These are phyloP conservation scores for Erysimum pusillum DNA, from an alignment of 441 rosid species.

Conservation along the genomic window DNA sequence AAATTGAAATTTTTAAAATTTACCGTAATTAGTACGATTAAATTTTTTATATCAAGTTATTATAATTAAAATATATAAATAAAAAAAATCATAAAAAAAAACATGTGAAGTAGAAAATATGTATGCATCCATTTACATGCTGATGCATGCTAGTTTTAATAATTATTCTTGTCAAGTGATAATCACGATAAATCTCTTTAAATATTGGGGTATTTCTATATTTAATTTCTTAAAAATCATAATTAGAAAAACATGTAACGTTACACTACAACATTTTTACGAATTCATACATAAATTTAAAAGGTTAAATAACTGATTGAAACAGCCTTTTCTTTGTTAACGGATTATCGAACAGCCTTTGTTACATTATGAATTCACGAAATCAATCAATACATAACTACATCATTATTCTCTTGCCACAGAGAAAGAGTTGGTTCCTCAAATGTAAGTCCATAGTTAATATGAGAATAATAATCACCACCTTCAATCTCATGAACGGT, in stretches of 20 bases:
- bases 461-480: slow-evolving; percentile 50
- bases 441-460: slow-evolving; percentile 45
- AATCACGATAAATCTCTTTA: background rate
- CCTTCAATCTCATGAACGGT: slow-evolving; percentile 46
- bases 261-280: slow-evolving; percentile 4
- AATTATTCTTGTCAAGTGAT: slow-evolving; percentile 23
- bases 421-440: slow-evolving; percentile 51
- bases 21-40: background rate
- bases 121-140: slow-evolving; percentile 3
- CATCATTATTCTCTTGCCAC: slow-evolving; percentile 53
- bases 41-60: background rate
- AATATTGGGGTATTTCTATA: background rate
- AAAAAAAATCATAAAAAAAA: background rate
- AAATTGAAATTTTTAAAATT: background rate
- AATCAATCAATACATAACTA: slow-evolving; percentile 37
- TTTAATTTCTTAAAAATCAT: background rate
- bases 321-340: slow-evolving; percentile 2
- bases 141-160: slow-evolving; percentile 8
- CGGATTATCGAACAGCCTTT: slow-evolving; percentile 20
- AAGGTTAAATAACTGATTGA: background rate
- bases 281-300: slow-evolving; percentile 16
- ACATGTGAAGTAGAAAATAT: background rate
- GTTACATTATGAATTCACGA: slow-evolving; percentile 22
- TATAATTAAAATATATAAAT: background rate
- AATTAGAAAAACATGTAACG: background rate